phyloP scores from a whole-genome alignment of 768 basidiomycete species.

The Agrocybe praecox region DNA sequence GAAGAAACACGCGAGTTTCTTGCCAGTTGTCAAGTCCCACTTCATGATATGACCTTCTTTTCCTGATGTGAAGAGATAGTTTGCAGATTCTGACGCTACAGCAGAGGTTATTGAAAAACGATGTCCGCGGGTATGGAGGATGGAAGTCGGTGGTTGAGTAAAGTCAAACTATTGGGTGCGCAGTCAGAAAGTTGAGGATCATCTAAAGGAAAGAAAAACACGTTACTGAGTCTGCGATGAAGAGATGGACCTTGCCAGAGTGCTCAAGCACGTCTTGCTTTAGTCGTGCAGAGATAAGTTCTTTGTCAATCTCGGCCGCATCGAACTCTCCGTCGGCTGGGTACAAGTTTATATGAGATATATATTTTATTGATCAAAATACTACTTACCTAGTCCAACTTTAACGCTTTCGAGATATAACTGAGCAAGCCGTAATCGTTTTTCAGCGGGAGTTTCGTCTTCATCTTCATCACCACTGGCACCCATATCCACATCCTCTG shows the following conservation, averaged over 20 bases:
- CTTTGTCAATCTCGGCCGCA: constrained; percentile 93
- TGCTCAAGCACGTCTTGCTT: constrained; percentile 92
- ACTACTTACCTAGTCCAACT: constrained; percentile 62
- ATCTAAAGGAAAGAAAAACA: constrained; percentile 10
- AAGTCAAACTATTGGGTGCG: constrained; percentile 55
- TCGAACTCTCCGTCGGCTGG: constrained; percentile 89
- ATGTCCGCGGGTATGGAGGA: constrained; percentile 72
- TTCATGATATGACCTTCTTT: constrained; percentile 92
- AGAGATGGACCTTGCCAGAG: constrained; percentile 84
- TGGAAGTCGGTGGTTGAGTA: constrained; percentile 41
- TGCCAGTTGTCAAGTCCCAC: constrained; percentile 75
- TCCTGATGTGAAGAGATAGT: constrained; percentile 82
- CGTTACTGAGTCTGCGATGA: constrained; percentile 70
- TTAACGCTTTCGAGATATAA: constrained; percentile 88
- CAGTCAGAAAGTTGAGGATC: neutral
- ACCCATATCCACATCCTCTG: constrained; percentile 48
- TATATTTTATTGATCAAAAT: neutral
- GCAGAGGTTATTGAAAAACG: constrained; percentile 83
- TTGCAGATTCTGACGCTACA: constrained; percentile 70
- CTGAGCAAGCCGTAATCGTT: constrained; percentile 87
- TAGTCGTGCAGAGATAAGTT: constrained; percentile 86
- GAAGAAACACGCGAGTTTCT: constrained; percentile 57
- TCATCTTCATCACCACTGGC: constrained; percentile 83
- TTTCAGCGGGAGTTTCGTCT: constrained; percentile 91
- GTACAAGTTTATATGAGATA: neutral